phyloP scores from a whole-genome alignment of 192 early-diverging fungal genomes.

The Mortierella hygrophila region DNA sequence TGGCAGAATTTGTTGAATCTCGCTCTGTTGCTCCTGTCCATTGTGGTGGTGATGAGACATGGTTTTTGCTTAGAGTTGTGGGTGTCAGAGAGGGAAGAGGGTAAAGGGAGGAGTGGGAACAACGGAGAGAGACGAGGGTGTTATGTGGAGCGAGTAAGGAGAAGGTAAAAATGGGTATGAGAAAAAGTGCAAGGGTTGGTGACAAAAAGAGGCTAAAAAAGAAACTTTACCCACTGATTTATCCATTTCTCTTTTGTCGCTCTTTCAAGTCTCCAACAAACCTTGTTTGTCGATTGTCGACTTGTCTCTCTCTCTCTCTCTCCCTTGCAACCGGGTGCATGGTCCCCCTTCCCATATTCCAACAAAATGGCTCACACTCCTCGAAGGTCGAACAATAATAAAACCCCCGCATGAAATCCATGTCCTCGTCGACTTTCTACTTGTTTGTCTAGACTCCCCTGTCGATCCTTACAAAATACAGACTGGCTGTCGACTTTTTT shows the following conservation, averaged over 20 bases:
- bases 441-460: not conserved
- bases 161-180: not conserved
- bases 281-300: not conserved
- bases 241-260: not conserved
- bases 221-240: not conserved
- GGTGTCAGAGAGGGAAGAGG: not conserved
- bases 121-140: not conserved
- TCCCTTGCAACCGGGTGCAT: not conserved
- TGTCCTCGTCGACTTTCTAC: not conserved
- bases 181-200: not conserved
- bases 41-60: not conserved
- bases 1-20: constrained; percentile 14
- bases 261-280: no score
- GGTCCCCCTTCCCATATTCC: not conserved
- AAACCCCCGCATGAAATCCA: not conserved
- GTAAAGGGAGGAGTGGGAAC: not conserved
- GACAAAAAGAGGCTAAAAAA: not conserved
- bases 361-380: no score
- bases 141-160: not conserved
- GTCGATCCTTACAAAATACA: not conserved
- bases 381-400: not conserved
- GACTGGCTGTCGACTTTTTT: not conserved
- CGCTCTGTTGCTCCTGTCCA: not conserved
- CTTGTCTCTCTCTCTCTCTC: not conserved
- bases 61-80: not conserved